These are phyloP conservation scores for Cantharellus anzutake DNA, from an alignment of 768 basidiomycete genomes.

Conservation along the genomic window DNA sequence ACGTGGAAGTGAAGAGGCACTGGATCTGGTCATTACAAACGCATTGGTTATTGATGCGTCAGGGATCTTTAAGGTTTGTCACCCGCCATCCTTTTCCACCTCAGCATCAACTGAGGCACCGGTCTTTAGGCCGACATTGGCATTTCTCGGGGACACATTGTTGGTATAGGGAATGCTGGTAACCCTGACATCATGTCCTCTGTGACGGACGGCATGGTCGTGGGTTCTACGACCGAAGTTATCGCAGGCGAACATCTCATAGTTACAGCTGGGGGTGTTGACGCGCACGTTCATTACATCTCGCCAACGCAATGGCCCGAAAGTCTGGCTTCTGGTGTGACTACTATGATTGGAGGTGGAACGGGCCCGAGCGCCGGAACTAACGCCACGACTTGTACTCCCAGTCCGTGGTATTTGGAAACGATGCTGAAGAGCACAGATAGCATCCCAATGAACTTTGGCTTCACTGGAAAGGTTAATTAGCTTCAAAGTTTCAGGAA, in stretches of 20 bases:
- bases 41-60: slow-evolving; percentile 88
- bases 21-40: slow-evolving; percentile 92
- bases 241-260: slow-evolving; percentile 93
- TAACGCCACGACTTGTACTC: slow-evolving; percentile 88
- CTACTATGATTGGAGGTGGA: slow-evolving; percentile 90
- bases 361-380: slow-evolving; percentile 85
- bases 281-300: slow-evolving; percentile 88
- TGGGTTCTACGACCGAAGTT: slow-evolving; percentile 87
- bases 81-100: background rate
- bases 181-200: slow-evolving; percentile 86
- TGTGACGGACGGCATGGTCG: slow-evolving; percentile 49
- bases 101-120: background rate
- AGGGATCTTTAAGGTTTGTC: slow-evolving; percentile 73
- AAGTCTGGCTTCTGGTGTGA: slow-evolving; percentile 39
- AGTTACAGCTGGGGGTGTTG: slow-evolving; percentile 82
- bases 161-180: slow-evolving; percentile 89
- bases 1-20: slow-evolving; percentile 38
- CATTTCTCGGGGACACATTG: slow-evolving; percentile 62
- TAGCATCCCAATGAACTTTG: slow-evolving; percentile 76
- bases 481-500: background rate
- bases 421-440: slow-evolving; percentile 90
- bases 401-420: slow-evolving; percentile 73
- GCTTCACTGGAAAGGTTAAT: slow-evolving; percentile 70
- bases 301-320: slow-evolving; percentile 85
- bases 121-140: slow-evolving; percentile 75